phyloP scores from a whole-genome alignment of 805 yeast genomes.

The Sungouiozyma intestinalis region DNA sequence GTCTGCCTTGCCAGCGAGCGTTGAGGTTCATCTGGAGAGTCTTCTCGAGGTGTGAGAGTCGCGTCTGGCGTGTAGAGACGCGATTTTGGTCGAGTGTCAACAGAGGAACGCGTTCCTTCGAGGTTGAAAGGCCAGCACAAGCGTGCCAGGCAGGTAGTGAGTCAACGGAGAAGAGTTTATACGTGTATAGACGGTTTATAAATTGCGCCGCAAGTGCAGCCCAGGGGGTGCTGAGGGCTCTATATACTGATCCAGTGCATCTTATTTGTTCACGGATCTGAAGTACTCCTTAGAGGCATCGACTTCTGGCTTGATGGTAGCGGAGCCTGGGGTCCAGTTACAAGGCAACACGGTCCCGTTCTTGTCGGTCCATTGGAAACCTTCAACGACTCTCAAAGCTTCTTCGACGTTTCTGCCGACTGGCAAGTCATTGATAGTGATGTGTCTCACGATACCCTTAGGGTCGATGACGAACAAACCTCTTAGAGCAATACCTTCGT shows the following conservation, averaged over 20 bases:
- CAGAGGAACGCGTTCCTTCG: too few relatives aligned
- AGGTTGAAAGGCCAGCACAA: too few relatives aligned
- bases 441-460: constrained; percentile 86
- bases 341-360: constrained; percentile 99
- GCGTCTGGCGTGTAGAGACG: too few relatives aligned
- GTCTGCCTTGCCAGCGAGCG: too few relatives aligned
- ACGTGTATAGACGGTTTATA: too few relatives aligned
- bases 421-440: constrained; percentile 96
- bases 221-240: too few relatives aligned
- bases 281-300: constrained; percentile 73
- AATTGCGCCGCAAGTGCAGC: too few relatives aligned
- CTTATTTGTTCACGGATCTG: constrained; percentile 42
- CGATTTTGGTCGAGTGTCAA: too few relatives aligned
- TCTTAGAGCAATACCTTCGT: constrained; percentile 94
- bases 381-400: constrained; percentile 94
- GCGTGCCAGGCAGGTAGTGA: constrained; percentile 8
- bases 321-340: constrained; percentile 95
- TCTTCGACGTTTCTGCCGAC: constrained; percentile 99
- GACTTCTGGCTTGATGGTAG: constrained; percentile 81
- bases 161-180: not conserved
- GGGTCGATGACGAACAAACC: constrained; percentile 98
- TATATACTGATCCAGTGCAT: not conserved
- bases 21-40: not conserved
- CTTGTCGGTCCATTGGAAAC: constrained; percentile 98
- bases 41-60: not conserved